Conservation (phyloP, 192 early-diverging fungal genomes). For the Obelidium mucronatum region DNA sequence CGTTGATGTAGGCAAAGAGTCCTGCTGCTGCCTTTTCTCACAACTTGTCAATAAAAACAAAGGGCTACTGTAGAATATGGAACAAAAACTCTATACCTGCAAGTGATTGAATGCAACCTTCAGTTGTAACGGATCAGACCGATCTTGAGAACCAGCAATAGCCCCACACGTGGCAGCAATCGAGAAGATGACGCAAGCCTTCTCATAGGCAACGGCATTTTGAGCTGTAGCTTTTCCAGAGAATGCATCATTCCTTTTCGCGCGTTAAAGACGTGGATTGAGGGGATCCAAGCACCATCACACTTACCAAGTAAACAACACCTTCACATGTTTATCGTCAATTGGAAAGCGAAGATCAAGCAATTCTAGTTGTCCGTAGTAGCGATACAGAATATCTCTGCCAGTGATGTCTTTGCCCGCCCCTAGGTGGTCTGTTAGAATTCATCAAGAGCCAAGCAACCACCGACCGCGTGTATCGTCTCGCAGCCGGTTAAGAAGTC, state of each 20-base stretch:
- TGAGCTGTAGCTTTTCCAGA: slow-evolving; percentile 79
- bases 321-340: slow-evolving; percentile 89
- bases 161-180: slow-evolving; percentile 78
- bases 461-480: slow-evolving; percentile 89
- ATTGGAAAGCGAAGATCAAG: slow-evolving; percentile 93
- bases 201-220: slow-evolving; percentile 95
- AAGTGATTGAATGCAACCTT: slow-evolving; percentile 91
- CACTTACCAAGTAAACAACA: slow-evolving; percentile 87
- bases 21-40: slow-evolving; percentile 73
- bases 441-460: background rate
- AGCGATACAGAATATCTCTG: slow-evolving; percentile 92
- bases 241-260: slow-evolving; percentile 80
- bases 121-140: slow-evolving; percentile 74
- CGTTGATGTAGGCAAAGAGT: slow-evolving; percentile 93
- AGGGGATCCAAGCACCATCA: background rate
- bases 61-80: background rate
- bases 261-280: background rate
- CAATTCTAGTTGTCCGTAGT: slow-evolving; percentile 95
- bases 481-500: slow-evolving; percentile 85
- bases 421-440: slow-evolving; percentile 4
- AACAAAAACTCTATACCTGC: slow-evolving; percentile 67
- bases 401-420: slow-evolving; percentile 94
- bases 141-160: slow-evolving; percentile 77
- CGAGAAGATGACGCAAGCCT: slow-evolving; percentile 95
- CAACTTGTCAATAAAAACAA: background rate